Evolutionary conservation across 257 asterid species (phyloP), one percentile per base, ranked within the genome.

Genomic region (Cordia subcordata): DNA sequence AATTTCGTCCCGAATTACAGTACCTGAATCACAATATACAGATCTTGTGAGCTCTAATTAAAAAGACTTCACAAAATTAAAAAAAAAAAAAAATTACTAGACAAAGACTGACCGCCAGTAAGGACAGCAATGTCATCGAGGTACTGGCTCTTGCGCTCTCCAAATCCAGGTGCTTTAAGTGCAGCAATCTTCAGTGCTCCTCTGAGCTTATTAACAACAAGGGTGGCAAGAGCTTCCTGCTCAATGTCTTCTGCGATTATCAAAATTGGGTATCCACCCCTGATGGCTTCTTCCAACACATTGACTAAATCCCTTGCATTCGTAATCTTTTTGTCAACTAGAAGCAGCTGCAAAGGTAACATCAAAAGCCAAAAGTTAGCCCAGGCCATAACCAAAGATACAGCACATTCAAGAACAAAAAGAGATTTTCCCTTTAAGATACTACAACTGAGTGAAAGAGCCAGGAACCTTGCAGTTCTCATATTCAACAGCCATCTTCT

Each of bases 221-320:
- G 70, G 14, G 72, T 71, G 8, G 81, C 81, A 45, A 76, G 72
- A 64, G 81, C 81, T 64, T 71, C 80, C 68, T 75, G 80, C 70
- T 75, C 76, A 62, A 75, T 75, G 55, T 70, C 80, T 66, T 75
- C 80, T 38, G 80, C 80, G 39, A 75, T 62, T 69, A 75, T 69
- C 19, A 75, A 16, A 50, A 70, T 38, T 46, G 80, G 76, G 57
- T 69, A 75, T 46, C 73, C 76, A 53, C 73, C 67, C 50, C 49
- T 70, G 22, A 75, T 75, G 32, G 76, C 76, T 61, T 66, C 76
- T 49, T 75, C 80, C 67, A 75, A 56, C 35, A 75, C 61, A 19
- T 50, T 42, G 8, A 75, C 38, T 16, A 75, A 20, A 61, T 75
- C 80, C 62, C 80, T 61, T 14, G 80, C 76, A 62, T 69, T 75